phyloP scores from a whole-genome alignment of 2,329 filamentous ascomycete genomes.

The Byssothecium circinans region DNA sequence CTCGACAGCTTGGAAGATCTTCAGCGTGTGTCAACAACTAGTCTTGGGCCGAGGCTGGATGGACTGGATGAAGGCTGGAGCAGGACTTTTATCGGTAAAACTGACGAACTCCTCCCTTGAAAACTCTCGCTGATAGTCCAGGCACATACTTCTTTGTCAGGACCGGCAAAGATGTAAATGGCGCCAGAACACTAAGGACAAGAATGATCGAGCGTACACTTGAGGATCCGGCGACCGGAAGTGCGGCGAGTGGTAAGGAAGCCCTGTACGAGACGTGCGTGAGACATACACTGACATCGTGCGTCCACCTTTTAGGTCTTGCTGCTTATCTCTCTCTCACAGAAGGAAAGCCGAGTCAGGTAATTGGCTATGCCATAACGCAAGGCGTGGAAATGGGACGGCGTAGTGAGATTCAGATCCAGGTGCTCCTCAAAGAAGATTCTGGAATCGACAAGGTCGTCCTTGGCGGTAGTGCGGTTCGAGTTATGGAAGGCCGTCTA shows the following conservation, averaged over 20 bases:
- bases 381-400: constrained; percentile 58
- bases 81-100: constrained; percentile 50
- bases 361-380: constrained; percentile 46
- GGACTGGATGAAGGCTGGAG: constrained; percentile 55
- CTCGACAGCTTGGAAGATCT: constrained; percentile 64
- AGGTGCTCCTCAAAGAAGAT: constrained; percentile 45
- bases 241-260: constrained; percentile 47
- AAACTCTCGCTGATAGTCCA: too few species aligned
- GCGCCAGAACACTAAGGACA: constrained; percentile 52
- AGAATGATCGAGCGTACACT: constrained; percentile 59
- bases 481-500: constrained; percentile 42
- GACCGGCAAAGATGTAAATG: constrained; percentile 32
- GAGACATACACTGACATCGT: too few species aligned
- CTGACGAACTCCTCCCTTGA: too few species aligned
- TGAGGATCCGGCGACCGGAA: constrained; percentile 57
- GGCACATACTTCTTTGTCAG: constrained; percentile 62
- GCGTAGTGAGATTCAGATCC: constrained; percentile 52
- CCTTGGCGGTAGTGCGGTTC: constrained; percentile 48
- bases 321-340: constrained; percentile 49
- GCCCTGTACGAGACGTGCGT: too few species aligned
- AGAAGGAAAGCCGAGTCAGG: constrained; percentile 37
- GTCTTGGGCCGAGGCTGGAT: constrained; percentile 34
- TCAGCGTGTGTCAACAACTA: constrained; percentile 43
- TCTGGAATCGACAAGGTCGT: constrained; percentile 46
- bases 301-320: constrained; percentile 24